Percentiles rank a stretch among this genome's conserved stretches.
These are phyloP conservation scores for Ustilago hordei DNA, from an alignment of 1,284 basidiomycete species.

Conservation along the genomic window DNA sequence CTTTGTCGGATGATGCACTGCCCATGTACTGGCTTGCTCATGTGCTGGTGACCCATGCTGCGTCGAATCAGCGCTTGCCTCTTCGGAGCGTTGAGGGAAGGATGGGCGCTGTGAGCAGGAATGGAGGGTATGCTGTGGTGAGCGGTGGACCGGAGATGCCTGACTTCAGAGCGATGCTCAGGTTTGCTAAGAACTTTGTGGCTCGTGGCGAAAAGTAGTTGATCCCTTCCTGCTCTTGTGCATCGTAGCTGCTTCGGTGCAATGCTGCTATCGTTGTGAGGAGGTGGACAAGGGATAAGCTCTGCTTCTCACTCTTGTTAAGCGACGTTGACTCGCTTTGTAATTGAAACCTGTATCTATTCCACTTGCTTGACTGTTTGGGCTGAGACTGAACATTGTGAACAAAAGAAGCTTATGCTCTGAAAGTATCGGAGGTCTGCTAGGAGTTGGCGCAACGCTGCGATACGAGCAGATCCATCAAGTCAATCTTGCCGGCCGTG, in stretches of 20 bases:
- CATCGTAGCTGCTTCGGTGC: background rate
- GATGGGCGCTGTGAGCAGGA: constrained; percentile 23
- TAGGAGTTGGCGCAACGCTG: too few relatives aligned
- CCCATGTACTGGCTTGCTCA: constrained; percentile 63
- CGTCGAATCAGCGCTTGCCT: constrained; percentile 44
- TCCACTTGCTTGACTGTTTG: background rate
- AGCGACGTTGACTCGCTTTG: constrained; percentile 18
- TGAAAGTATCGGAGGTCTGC: too few relatives aligned
- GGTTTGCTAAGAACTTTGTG: constrained; percentile 60
- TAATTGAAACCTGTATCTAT: constrained; percentile 15
- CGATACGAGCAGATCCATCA: background rate
- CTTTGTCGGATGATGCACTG: constrained; percentile 60
- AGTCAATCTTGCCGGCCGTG: constrained; percentile 8
- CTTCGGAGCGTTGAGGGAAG: constrained; percentile 36
- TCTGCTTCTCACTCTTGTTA: background rate
- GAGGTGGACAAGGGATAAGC: background rate
- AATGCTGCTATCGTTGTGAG: background rate
- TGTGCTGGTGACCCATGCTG: constrained; percentile 59
- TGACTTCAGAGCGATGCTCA: constrained; percentile 57
- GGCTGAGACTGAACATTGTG: too few relatives aligned
- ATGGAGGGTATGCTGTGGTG: constrained; percentile 28
- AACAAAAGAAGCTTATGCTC: too few relatives aligned
- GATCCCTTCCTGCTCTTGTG: background rate
- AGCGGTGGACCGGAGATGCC: constrained; percentile 44
- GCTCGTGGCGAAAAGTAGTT: constrained; percentile 45